A percentile compares a stretch with the other conserved stretches of the same genome.
These are phyloP conservation scores for Stemphylium beticola DNA, from an alignment of 2,329 filamentous ascomycete species.

Conservation along the genomic window DNA sequence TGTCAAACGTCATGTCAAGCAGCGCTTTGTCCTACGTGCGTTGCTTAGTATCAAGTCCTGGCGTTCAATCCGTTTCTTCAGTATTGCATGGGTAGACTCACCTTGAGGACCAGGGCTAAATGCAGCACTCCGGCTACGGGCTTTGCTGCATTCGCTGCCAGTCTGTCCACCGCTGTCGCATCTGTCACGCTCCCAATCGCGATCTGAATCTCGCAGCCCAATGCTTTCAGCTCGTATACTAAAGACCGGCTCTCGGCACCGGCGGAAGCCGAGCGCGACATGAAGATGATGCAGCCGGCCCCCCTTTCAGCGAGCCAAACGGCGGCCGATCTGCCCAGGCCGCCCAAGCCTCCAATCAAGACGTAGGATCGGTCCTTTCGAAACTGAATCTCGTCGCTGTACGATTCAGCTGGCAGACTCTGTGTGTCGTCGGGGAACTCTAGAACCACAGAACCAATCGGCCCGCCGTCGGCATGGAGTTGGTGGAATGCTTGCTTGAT, in stretches of 20 bases:
- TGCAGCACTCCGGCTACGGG: slow-evolving; percentile 23
- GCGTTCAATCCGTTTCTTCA: too few relatives aligned
- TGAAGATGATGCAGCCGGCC: slow-evolving; percentile 19
- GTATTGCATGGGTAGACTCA: too few relatives aligned
- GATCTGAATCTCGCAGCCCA: slow-evolving; percentile 1
- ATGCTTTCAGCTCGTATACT: slow-evolving; percentile 4
- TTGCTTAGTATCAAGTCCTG: too few relatives aligned
- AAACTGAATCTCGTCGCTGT: too few relatives aligned
- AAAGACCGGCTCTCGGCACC: background rate
- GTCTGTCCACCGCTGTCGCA: too few relatives aligned
- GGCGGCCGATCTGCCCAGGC: slow-evolving; percentile 23
- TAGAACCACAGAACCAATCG: too few relatives aligned
- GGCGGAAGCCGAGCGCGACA: slow-evolving; percentile 12
- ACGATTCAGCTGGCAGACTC: too few relatives aligned
- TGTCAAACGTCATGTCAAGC: slow-evolving; percentile 10
- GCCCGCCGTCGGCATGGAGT: too few relatives aligned
- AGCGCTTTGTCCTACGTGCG: slow-evolving; percentile 1
- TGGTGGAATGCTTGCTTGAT: too few relatives aligned
- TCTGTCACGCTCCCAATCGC: background rate
- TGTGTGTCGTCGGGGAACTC: too few relatives aligned
- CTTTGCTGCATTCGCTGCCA: background rate
- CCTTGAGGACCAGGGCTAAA: slow-evolving; percentile 22
- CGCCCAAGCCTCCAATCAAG: slow-evolving; percentile 24
- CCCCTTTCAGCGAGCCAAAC: slow-evolving; percentile 21
- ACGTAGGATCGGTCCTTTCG: too few relatives aligned